A percentile compares a stretch with the other conserved stretches of the same genome.
Evolutionary conservation across 371 early-diverging fungal species (phyloP).

Genomic region (Rhizopus stolonifer): DNA sequence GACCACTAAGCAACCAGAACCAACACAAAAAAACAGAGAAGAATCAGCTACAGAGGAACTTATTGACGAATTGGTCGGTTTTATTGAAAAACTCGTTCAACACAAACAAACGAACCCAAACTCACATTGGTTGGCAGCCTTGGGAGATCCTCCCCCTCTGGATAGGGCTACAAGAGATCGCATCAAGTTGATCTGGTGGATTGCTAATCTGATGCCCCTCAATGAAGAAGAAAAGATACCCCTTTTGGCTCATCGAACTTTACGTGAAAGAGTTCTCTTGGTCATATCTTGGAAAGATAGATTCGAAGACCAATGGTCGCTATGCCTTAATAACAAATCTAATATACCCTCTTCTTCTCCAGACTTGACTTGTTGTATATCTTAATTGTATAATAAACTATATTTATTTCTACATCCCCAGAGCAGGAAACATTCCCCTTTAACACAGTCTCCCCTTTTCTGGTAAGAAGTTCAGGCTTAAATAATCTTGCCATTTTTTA

Average conservation of each 20-base stretch:
- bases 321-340: constrained; percentile 8
- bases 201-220: constrained; percentile 54
- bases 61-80: constrained; percentile 19
- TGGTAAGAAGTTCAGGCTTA: no score
- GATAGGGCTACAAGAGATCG: constrained; percentile 21
- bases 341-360: neutral
- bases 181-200: constrained; percentile 54
- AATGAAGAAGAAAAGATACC: constrained; percentile 46
- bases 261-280: constrained; percentile 46
- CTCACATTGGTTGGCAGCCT: constrained; percentile 14
- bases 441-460: no score
- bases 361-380: constrained; percentile 13
- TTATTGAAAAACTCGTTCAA: constrained; percentile 15
- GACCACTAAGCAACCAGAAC: no score
- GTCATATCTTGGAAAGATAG: constrained; percentile 44
- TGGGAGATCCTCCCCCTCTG: constrained; percentile 25
- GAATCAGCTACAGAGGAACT: constrained; percentile 26
- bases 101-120: constrained; percentile 1
- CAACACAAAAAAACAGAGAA: neutral
- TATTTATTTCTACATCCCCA: no score
- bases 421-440: no score
- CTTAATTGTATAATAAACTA: no score
- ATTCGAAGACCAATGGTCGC: constrained; percentile 32
- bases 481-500: no score
- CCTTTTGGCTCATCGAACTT: constrained; percentile 37